Base-by-base conservation (phyloP, 148 eudicot genomes). In the Fagopyrum homotropicum region DNA sequence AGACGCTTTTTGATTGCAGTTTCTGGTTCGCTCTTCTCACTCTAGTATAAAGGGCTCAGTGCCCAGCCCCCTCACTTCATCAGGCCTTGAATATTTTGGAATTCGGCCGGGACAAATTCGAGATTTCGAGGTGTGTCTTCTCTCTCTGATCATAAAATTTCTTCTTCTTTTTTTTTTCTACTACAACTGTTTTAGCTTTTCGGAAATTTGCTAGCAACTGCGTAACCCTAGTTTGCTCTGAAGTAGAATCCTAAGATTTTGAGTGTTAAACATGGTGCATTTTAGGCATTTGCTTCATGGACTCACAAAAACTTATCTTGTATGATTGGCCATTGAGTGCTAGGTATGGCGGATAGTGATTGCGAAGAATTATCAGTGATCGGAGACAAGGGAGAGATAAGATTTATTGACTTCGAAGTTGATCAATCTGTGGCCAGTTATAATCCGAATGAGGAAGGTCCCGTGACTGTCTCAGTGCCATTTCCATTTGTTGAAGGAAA, bases 311-410 rank as follows among this genome's bases (percentile, higher is more conserved):
- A 49, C 52, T 49, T 49, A 12, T 55, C 1, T 15, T 55, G 60
- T 50, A 9, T 11, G 60, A 55, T n/a, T 55, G 60, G 10, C 54
- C 4, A 16, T 15, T n/a, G 16, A 55, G 1, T 49, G 9, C 6
- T n/a, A 63, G 77, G 85, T 72, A 75, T 81, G 14, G 79, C 75
- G 60, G 81, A 75, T 43, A 75, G 77, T 59, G 73, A 74, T 43
- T 77, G 80, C 9, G 97, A 84, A 8, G 92, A 88, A 55, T 80
- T 79, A 78, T 92, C 94, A 1, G 78, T 74, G 44, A 90, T 95
- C 55, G 87, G 80, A 51, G 98, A 92, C 76, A 92, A 84, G 82
- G 99, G 94, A 49, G 97, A 92, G 61, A 73, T 95, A 22, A 93
- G 93, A 0, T 88, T 86, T 69, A 82, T 95, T 19, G 99, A 95